These are phyloP conservation scores for Trametopsis cervina DNA, from an alignment of 768 basidiomycete genomes.

Conservation along the genomic window DNA sequence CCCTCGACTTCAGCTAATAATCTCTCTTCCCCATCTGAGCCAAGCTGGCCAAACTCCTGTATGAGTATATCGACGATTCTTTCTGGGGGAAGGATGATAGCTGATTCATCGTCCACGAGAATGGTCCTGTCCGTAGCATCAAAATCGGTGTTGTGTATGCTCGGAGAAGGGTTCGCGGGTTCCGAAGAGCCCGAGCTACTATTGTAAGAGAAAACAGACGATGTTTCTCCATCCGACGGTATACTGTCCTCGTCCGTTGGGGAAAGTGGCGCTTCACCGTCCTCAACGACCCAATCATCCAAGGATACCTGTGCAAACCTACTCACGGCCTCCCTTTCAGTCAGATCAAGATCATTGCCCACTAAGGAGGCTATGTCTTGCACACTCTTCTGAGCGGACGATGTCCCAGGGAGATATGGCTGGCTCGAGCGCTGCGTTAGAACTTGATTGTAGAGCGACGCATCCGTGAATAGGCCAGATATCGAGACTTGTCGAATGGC, in stretches of 20 bases:
- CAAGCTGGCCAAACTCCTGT: slow-evolving; percentile 51
- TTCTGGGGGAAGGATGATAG: slow-evolving; percentile 29
- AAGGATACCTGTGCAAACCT: slow-evolving; percentile 34
- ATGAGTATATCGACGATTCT: slow-evolving; percentile 44
- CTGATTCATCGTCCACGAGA: slow-evolving; percentile 20
- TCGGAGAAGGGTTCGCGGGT: neutral
- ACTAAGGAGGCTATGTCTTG: slow-evolving; percentile 37
- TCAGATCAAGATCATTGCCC: slow-evolving; percentile 30
- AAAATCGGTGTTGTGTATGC: neutral
- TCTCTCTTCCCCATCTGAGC: slow-evolving; percentile 38
- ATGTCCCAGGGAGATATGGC: neutral
- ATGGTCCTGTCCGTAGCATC: neutral
- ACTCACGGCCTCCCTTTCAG: slow-evolving; percentile 28
- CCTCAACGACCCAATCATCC: slow-evolving; percentile 25
- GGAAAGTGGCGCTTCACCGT: slow-evolving; percentile 8
- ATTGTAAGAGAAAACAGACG: slow-evolving; percentile 9
- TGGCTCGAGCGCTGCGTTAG: slow-evolving; percentile 13
- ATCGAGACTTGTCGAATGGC: slow-evolving; percentile 20
- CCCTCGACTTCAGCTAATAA: slow-evolving; percentile 49
- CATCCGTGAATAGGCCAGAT: slow-evolving; percentile 32
- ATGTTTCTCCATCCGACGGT: slow-evolving; percentile 9
- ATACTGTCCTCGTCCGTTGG: slow-evolving; percentile 19
- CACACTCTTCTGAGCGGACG: slow-evolving; percentile 4
- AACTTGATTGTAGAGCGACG: slow-evolving; percentile 31
- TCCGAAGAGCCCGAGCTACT: neutral